A percentile compares a stretch with the other conserved stretches of the same genome.
Evolutionary conservation across 805 yeast genomes (phyloP).

Genomic region (Cyberlindnera xylosilytica): DNA sequence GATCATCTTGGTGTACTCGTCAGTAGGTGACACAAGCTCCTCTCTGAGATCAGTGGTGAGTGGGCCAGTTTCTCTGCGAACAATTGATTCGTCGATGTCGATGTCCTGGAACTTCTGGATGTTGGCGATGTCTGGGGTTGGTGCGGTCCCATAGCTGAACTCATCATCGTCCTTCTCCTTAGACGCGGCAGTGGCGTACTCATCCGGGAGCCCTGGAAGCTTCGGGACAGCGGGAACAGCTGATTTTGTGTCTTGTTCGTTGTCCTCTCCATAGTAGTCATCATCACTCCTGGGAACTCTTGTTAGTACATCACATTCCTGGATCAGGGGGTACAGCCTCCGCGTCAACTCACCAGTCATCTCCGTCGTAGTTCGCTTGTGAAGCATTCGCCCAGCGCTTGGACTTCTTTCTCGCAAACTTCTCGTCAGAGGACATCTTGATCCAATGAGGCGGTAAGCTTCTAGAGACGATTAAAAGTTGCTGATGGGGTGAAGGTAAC

Average conservation of each 20-base stretch:
- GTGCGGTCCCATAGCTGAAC: conserved; percentile 7
- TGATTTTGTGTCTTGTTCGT: background rate
- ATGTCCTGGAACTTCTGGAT: conserved; percentile 20
- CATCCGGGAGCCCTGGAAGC: conserved; percentile 9
- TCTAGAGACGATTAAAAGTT: too few relatives aligned
- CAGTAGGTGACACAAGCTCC: conserved; percentile 1
- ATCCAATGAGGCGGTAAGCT: too few relatives aligned
- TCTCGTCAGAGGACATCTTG: conserved; percentile 14
- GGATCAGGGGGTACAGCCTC: background rate
- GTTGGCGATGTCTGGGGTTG: conserved; percentile 8
- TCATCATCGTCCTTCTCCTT: conserved; percentile 1
- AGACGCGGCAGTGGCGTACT: background rate
- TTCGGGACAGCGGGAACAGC: conserved; percentile 3
- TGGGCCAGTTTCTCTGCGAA: background rate
- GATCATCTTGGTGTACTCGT: conserved; percentile 15
- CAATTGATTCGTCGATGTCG: conserved; percentile 20
- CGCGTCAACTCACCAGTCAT: conserved; percentile 33
- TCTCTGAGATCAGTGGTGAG: background rate
- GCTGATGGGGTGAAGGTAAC: background rate
- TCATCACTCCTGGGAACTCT: conserved; percentile 19
- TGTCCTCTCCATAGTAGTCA: conserved; percentile 13
- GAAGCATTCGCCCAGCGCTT: conserved; percentile 41
- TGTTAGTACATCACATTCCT: background rate
- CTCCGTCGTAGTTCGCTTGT: conserved; percentile 38
- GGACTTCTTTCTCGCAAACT: conserved; percentile 37